These are phyloP conservation scores for Talaromyces sp. DNA, from an alignment of 2,329 filamentous ascomycete species.

Conservation along the genomic window DNA sequence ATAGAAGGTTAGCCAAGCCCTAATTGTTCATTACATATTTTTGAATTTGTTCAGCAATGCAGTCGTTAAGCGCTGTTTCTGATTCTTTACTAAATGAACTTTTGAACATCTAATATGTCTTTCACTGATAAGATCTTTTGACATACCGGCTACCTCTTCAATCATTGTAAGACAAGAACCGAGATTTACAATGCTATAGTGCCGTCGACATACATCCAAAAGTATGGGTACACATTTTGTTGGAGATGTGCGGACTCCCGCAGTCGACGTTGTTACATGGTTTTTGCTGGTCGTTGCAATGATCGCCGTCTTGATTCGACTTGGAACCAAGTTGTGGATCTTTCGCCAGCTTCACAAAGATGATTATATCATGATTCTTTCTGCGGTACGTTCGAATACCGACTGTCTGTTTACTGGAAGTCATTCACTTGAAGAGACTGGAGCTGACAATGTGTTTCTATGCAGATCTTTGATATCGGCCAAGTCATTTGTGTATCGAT, in stretches of 20 bases:
- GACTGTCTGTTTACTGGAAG: background rate
- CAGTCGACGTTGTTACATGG: constrained; percentile 28
- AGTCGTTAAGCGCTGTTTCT: background rate
- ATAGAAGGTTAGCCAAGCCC: background rate
- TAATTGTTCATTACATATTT: background rate
- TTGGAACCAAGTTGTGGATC: constrained; percentile 27
- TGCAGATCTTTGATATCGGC: constrained; percentile 19
- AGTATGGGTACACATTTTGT: constrained; percentile 32
- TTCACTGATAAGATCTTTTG: background rate
- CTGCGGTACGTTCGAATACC: constrained; percentile 20
- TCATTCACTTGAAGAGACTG: background rate
- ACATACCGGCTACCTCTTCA: background rate
- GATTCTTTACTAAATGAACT: background rate
- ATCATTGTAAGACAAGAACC: background rate
- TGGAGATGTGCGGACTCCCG: constrained; percentile 33
- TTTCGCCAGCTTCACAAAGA: constrained; percentile 25
- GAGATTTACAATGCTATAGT: background rate
- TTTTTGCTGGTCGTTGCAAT: constrained; percentile 27
- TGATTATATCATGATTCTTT: constrained; percentile 23
- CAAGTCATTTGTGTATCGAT: constrained; percentile 26
- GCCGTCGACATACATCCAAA: constrained; percentile 25
- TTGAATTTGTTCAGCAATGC: background rate
- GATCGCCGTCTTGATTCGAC: constrained; percentile 24
- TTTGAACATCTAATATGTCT: background rate
- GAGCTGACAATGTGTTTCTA: background rate